These are phyloP conservation scores for Nevesoporus exiguus DNA, from an alignment of 768 basidiomycete genomes.

Conservation along the genomic window DNA sequence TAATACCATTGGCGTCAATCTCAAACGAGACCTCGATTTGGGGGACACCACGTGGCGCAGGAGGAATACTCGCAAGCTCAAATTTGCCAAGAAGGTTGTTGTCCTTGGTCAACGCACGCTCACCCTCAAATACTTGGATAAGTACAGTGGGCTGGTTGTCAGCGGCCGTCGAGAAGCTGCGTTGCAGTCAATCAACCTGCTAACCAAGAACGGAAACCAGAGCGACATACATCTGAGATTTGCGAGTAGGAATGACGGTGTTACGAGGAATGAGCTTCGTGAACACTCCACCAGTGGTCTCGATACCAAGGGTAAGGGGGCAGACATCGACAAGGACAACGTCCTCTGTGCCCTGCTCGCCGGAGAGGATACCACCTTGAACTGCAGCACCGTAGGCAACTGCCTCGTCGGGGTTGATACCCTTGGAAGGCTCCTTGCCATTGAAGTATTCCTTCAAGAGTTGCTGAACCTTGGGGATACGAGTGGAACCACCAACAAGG, in stretches of 20 bases:
- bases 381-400: conserved; percentile 99
- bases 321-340: conserved; percentile 95
- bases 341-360: conserved; percentile 86
- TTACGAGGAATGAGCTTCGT: conserved; percentile 97
- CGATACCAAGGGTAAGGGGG: conserved; percentile 97
- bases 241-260: conserved; percentile 97
- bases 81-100: conserved; percentile 98
- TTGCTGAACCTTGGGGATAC: conserved; percentile 99
- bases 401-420: conserved; percentile 99
- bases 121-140: conserved; percentile 97
- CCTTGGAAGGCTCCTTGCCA: conserved; percentile 95
- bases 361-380: conserved; percentile 96
- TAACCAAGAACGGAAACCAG: neutral
- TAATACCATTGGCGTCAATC: conserved; percentile 92
- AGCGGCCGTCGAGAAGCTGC: conserved; percentile 73
- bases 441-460: conserved; percentile 97
- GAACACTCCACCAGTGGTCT: conserved; percentile 97
- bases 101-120: conserved; percentile 96
- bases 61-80: conserved; percentile 88
- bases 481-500: conserved; percentile 95
- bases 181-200: neutral
- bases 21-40: conserved; percentile 98
- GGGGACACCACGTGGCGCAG: conserved; percentile 93
- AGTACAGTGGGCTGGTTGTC: conserved; percentile 94
- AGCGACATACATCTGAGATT: conserved; percentile 76